Conservation (phyloP, 2,329 filamentous ascomycete species). For the Samsoniella hepiali region DNA sequence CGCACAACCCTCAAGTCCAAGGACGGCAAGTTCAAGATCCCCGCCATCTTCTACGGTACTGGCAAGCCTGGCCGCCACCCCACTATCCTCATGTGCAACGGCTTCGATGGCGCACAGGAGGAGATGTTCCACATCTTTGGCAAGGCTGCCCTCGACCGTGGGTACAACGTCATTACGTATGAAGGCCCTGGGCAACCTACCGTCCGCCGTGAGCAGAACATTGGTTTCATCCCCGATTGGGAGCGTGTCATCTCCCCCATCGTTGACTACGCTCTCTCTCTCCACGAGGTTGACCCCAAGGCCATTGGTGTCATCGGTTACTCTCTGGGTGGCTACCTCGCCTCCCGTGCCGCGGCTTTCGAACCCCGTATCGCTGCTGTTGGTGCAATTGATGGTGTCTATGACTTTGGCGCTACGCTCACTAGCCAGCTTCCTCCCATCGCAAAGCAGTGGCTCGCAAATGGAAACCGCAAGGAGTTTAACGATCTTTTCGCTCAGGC, state of each 20-base stretch:
- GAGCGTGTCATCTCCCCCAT: constrained; percentile 39
- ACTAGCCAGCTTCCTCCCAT: constrained; percentile 15
- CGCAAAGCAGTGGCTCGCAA: constrained; percentile 18
- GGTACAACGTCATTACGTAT: constrained; percentile 42
- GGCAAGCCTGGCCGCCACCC: constrained; percentile 27
- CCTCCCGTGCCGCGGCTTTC: constrained; percentile 40
- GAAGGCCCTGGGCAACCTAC: constrained; percentile 46
- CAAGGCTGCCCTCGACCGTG: constrained; percentile 35
- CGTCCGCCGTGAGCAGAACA: constrained; percentile 38
- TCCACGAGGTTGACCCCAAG: constrained; percentile 29
- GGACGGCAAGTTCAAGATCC: constrained; percentile 32
- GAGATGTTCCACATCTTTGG: constrained; percentile 40
- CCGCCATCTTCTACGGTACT: constrained; percentile 34
- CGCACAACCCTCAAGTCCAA: constrained; percentile 32
- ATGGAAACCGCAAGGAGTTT: constrained; percentile 22
- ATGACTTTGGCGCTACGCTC: constrained; percentile 26
- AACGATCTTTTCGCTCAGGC: constrained; percentile 22
- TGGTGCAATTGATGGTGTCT: constrained; percentile 40
- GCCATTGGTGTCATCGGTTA: constrained; percentile 37
- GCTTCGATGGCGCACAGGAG: constrained; percentile 44
- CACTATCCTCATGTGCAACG: constrained; percentile 40
- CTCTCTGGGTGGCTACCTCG: constrained; percentile 42
- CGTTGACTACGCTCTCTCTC: constrained; percentile 35
- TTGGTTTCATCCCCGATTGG: constrained; percentile 46
- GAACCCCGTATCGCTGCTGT: constrained; percentile 42